A percentile compares a stretch with the other conserved stretches of the same genome.
phyloP scores from a whole-genome alignment of 1,139 yeast species.

The Scheffersomyces cryptocercus region DNA sequence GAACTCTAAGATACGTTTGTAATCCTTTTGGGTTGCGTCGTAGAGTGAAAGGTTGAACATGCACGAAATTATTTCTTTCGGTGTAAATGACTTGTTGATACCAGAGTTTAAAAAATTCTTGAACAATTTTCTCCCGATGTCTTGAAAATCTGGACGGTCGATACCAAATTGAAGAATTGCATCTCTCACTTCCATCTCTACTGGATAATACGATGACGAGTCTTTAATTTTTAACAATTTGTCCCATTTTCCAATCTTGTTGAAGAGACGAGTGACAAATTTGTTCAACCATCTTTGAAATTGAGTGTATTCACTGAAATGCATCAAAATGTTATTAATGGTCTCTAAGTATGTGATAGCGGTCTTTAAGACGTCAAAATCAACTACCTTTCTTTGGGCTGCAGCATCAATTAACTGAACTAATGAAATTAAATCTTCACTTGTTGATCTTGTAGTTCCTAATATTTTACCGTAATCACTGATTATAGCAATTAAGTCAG shows the following conservation, averaged over 20 bases:
- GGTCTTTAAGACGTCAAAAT: conserved; percentile 28
- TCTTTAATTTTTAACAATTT: conserved; percentile 6
- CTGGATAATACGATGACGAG: conserved; percentile 11
- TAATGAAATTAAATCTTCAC: conserved; percentile 29
- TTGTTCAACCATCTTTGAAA: conserved; percentile 24
- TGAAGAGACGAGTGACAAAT: conserved; percentile 19
- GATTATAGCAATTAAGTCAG: conserved; percentile 36
- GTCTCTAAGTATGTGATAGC: conserved; percentile 36
- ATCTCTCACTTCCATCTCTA: conserved; percentile 44
- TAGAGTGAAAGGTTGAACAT: conserved; percentile 35
- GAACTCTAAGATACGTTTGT: conserved; percentile 55
- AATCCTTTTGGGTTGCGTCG: conserved; percentile 46
- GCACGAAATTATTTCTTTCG: conserved; percentile 43
- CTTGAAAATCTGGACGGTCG: conserved; percentile 27
- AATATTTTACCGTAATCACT: conserved; percentile 38
- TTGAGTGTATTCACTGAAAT: conserved; percentile 24
- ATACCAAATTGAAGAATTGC: conserved; percentile 39
- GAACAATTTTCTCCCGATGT: conserved; percentile 39
- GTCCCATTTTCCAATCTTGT: conserved; percentile 29
- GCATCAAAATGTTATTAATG: conserved; percentile 28
- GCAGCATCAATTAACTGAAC: conserved; percentile 27
- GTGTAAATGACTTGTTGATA: conserved; percentile 45
- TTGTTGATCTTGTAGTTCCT: conserved; percentile 19
- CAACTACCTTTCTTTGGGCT: conserved; percentile 19
- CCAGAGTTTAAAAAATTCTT: conserved; percentile 50